Base-by-base conservation (phyloP, 331 rosid genomes). In the Prunus yedoensis region DNA sequence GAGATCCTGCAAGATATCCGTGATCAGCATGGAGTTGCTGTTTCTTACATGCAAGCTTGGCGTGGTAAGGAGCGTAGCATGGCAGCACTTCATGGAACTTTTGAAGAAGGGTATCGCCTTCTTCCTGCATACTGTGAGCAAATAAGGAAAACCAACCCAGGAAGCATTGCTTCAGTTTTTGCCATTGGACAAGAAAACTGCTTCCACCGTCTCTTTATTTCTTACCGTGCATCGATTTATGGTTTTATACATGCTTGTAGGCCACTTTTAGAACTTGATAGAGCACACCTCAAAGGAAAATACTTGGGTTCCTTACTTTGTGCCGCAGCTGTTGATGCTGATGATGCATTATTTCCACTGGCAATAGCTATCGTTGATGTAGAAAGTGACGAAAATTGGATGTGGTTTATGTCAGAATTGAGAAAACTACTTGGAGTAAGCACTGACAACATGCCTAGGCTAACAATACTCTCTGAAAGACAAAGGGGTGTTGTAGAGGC, bases 41-140 rank as follows among this genome's bases (percentile, higher is more conserved):
- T 94, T 77, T 94, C 98, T 70, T 94, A 94, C 84, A 94, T 94
- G 98, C 98, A 94, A 90, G 98, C 98, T 72, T 94, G 98, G 98
- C 96, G 98, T 46, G 98, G 98, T 76, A 94, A 94, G 87, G 98
- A 94, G 67, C 91, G 98, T n/a, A 94, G 98, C 85, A 94, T 94
- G 97, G 97, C 98, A 66, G 96, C 98, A 3, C 98, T 94, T 83
- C 98, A 94, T 86, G 98, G 98, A 83, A 94, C 98, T 74, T 92
- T 82, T 83, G 98, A 94, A 87, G 98, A 94, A 80, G 98, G 98
- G 12, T 94, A 86, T 81, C 89, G 86, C 51, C 82, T 94, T 87
- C 97, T 94, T 88, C 97, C 98, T 71, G 91, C 88, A 63, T 94
- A 90, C 66, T 94, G 98, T 59, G 97, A 94, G 84, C 97, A 94